A percentile compares a stretch with the other conserved stretches of the same genome.
phyloP scores from a whole-genome alignment of 2,329 filamentous ascomycete genomes.

The Alternaria sp. region DNA sequence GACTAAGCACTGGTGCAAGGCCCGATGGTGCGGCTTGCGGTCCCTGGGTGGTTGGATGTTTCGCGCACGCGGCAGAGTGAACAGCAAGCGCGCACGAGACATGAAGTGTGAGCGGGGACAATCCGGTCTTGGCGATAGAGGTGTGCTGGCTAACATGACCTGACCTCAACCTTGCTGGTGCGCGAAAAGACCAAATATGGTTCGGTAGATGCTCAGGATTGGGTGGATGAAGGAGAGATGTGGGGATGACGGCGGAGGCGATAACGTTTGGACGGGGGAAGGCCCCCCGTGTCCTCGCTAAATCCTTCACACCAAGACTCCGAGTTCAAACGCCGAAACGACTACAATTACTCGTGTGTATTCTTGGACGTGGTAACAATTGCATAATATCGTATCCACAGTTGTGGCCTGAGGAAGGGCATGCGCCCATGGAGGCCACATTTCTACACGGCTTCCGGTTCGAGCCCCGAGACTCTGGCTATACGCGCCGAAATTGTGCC shows the following conservation, averaged over 20 bases:
- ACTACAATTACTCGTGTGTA: conserved; percentile 1
- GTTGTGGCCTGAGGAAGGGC: neutral
- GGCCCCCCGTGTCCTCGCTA: conserved; percentile 3
- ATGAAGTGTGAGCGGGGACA: conserved; percentile 1
- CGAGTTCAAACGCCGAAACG: neutral
- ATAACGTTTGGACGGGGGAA: conserved; percentile 6
- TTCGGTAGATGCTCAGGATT: neutral
- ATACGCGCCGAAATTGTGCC: conserved; percentile 1
- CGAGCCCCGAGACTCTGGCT: neutral
- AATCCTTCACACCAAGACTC: conserved; percentile 10
- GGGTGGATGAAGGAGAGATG: neutral
- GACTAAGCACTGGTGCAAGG: neutral
- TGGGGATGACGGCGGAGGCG: conserved; percentile 7
- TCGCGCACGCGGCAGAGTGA: conserved; percentile 10
- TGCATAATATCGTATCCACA: neutral
- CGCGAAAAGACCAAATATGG: neutral
- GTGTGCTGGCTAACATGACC: conserved; percentile 1
- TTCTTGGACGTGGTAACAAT: neutral
- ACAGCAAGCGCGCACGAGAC: conserved; percentile 1
- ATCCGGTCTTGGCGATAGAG: conserved; percentile 2
- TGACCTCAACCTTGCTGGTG: neutral
- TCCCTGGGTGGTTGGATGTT: conserved; percentile 1
- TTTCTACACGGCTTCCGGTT: neutral
- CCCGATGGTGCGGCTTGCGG: neutral
- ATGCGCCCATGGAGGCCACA: neutral